Conservation (phyloP, 768 basidiomycete genomes). For the Boletellus sp. region DNA sequence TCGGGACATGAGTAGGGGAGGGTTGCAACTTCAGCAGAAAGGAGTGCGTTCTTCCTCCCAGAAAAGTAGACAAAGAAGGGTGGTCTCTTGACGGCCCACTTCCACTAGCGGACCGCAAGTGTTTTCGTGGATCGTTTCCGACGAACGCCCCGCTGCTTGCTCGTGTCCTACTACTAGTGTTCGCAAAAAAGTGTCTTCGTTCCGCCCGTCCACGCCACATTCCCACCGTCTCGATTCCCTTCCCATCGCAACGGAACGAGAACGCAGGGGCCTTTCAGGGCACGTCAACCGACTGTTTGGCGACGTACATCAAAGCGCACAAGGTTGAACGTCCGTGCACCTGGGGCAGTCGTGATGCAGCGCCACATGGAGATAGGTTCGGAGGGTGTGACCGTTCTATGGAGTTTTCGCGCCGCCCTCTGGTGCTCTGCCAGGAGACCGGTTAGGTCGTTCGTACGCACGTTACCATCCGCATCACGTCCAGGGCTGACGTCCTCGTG, state of each 20-base stretch:
- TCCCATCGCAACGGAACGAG: conserved; percentile 34
- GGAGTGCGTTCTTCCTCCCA: no score
- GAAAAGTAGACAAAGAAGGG: no score
- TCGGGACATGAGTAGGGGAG: no score
- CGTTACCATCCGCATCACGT: conserved; percentile 41
- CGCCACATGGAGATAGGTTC: conserved; percentile 32
- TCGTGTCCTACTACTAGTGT: no score
- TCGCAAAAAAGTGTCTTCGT: no score
- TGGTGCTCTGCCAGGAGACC: conserved; percentile 42
- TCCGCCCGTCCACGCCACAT: conserved; percentile 35
- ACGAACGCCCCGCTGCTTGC: no score
- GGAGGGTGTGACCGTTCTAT: conserved; percentile 41
- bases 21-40: no score
- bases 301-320: conserved; percentile 50
- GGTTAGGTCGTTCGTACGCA: conserved; percentile 35
- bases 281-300: conserved; percentile 46
- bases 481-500: conserved; percentile 31
- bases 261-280: conserved; percentile 49
- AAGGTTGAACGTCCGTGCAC: conserved; percentile 60
- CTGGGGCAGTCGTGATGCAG: conserved; percentile 39
- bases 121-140: no score
- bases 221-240: conserved; percentile 42
- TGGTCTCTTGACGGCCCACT: no score
- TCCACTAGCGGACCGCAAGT: no score
- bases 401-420: conserved; percentile 50